Base-by-base conservation (phyloP, 108 stramenopile genomes). In the Seminavis robusta region DNA sequence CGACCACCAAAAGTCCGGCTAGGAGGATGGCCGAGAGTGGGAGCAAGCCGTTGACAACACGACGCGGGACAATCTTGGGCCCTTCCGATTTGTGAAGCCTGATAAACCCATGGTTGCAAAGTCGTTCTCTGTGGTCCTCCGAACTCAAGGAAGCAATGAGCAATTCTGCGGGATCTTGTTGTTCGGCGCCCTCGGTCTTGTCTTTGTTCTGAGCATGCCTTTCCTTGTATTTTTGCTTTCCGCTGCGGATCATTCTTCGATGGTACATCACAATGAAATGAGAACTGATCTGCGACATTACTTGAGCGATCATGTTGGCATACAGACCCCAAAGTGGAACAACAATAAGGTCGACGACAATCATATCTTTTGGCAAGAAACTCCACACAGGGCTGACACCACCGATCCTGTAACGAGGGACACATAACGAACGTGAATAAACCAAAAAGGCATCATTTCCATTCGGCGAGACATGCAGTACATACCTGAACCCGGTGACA, bases 311-410 rank as follows among this genome's bases (percentile, higher is more conserved):
- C 83, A 91, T 71, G 58, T 87, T 87, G 1, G 90, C 82, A 61
- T 87, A 91, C 2, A 91, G 52, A 15, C 90, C 90, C 90, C 90
- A 91, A 8, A 81, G 58, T n/a, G 90, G 90, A 24, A 87, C 62
- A 1, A 91, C 83, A 42, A 87, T 44, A 49, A 91, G 61, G 11
- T 87, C 66, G 17, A 91, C 52, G 3, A 70, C 59, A 63, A 86
- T 86, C 46, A 92, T 67, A 33, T 75, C 58, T 11, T 75, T 65
- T 7, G 83, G 86, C 3, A 92, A 48, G 59, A 84, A 90, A 7
- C 54, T 51, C 0, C 76, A 52, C 24, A 71, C 63, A 1, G 90
- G 90, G 38, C 81, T 83, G 48, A n/a, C n/a, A n/a, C n/a, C n/a
- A n/a, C n/a, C n/a, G n/a, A n/a, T n/a, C n/a, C 84, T 33, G 76